A percentile compares a stretch with the other conserved stretches of the same genome.
phyloP scores from a whole-genome alignment of 768 basidiomycete species.

The Amanita exitialis region DNA sequence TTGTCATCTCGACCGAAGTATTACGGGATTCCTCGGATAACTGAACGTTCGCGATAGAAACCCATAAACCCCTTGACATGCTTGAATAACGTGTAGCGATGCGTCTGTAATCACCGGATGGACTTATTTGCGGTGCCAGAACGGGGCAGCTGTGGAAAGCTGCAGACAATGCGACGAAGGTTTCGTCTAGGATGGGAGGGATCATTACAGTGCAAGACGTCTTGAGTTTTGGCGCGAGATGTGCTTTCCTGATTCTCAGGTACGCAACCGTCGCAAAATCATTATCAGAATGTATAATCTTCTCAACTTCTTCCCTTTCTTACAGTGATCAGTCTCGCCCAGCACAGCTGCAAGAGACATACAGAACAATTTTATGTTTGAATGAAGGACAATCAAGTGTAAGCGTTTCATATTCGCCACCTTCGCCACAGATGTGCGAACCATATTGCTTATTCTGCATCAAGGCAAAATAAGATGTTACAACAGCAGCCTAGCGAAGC shows the following conservation, averaged over 20 bases:
- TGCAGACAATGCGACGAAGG: conserved; percentile 17
- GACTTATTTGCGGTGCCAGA: not conserved
- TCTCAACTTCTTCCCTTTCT: conserved; percentile 58
- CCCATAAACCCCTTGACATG: conserved; percentile 44
- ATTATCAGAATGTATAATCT: conserved; percentile 69
- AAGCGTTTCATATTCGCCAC: conserved; percentile 94
- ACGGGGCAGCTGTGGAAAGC: not conserved
- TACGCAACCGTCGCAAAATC: conserved; percentile 90
- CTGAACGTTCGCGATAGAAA: conserved; percentile 56
- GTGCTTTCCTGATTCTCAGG: conserved; percentile 65
- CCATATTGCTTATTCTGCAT: conserved; percentile 71
- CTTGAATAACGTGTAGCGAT: not conserved
- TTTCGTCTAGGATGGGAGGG: conserved; percentile 46
- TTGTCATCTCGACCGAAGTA: conserved; percentile 19
- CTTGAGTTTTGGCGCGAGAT: conserved; percentile 43
- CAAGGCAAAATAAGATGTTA: not conserved
- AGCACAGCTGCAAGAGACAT: conserved; percentile 14
- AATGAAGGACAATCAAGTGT: conserved; percentile 88
- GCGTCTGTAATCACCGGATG: conserved; percentile 2
- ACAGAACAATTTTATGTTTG: conserved; percentile 68
- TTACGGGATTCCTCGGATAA: not conserved
- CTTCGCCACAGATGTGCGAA: conserved; percentile 93
- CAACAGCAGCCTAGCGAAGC: conserved; percentile 10
- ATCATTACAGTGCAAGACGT: conserved; percentile 16
- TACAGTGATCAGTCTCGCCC: conserved; percentile 4